Evolutionary conservation across 805 yeast species (phyloP), one percentile per base, ranked within the genome.

Genomic region (Wickerhamiella occidentalis): DNA sequence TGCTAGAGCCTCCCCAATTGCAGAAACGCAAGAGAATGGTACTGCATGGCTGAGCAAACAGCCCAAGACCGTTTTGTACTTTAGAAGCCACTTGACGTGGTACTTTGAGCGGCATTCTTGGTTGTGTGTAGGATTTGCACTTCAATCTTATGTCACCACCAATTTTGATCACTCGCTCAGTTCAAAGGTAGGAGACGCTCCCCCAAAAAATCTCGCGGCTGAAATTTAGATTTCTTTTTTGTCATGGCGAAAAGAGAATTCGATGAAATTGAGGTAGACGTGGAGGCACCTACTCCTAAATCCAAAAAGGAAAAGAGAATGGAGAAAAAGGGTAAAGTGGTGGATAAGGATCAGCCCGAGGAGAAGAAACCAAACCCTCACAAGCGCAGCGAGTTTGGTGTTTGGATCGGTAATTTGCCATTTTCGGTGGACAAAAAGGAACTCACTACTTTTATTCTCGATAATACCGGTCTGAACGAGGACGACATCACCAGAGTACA

Each of bases 1-100:
- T 72, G 1, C 97, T 88, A 2, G 94, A 82, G 19, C 96, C 97
- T 40, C 96, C 97, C 81, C 94, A 82, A 72, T 92, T 87, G 69
- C 96, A 87, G 68, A 80, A 92, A 53, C 84, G 82, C 42, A 92
- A 64, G 1, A 81, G 74, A 47, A 92, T 74, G 60, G 76, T 78
- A 58, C 76, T 78, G 69, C 97, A 87, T 52, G 71, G 66, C 51
- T 59, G 65, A 28, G 59, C 61, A 47, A 64, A 65, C 28, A 64
- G 52, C 23, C 68, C 68, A 19, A 65, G 58, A 7, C 69, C 68
- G 52, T 65, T 65, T 40, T 52, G 51, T 15, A 59, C 47, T 28
- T 35, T 25, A n/a, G 47, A 45, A 23, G 47, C 19, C 13, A 45
- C 33, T 23, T 45, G 47, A 7, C 22, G 30, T 13, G 47, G 40